Evolutionary conservation across 2,329 filamentous ascomycete species (phyloP).

Genomic region (Myotisia sp.): DNA sequence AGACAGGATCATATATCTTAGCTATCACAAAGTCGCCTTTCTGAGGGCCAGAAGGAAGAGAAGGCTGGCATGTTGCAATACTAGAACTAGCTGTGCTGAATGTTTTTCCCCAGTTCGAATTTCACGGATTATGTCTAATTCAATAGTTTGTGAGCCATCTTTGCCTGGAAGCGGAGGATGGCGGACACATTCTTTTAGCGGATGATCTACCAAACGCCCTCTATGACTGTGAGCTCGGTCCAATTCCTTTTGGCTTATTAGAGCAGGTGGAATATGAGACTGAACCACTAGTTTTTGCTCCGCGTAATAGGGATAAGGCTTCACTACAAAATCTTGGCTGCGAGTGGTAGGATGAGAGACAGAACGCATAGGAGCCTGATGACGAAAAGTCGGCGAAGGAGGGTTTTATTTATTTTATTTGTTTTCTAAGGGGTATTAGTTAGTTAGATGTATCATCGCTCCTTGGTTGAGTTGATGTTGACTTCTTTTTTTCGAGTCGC

Average conservation of each 20-base stretch:
- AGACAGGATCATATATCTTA: conserved; percentile 9
- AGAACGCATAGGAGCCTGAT: too few relatives aligned
- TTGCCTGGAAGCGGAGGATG: conserved; percentile 5
- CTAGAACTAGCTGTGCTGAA: conserved; percentile 4
- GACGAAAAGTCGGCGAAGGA: too few relatives aligned
- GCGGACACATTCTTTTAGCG: conserved; percentile 5
- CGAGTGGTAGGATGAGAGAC: too few relatives aligned
- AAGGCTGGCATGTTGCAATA: neutral
- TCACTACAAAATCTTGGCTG: too few relatives aligned
- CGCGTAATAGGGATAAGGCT: neutral
- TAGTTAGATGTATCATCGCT: too few relatives aligned
- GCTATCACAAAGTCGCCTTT: conserved; percentile 4
- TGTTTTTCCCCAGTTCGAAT: conserved; percentile 6
- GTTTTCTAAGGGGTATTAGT: too few relatives aligned
- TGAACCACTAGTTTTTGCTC: neutral
- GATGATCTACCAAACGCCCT: neutral
- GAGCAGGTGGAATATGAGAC: neutral
- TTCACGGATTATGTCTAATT: conserved; percentile 4
- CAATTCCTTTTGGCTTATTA: neutral
- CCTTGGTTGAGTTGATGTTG: too few relatives aligned
- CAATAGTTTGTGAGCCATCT: neutral
- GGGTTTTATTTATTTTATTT: too few relatives aligned
- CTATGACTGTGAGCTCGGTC: too few relatives aligned
- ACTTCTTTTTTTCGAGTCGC: too few relatives aligned
- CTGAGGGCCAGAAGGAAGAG: conserved; percentile 1